Conservation (phyloP, 768 basidiomycete species). For the Imleria badia region DNA sequence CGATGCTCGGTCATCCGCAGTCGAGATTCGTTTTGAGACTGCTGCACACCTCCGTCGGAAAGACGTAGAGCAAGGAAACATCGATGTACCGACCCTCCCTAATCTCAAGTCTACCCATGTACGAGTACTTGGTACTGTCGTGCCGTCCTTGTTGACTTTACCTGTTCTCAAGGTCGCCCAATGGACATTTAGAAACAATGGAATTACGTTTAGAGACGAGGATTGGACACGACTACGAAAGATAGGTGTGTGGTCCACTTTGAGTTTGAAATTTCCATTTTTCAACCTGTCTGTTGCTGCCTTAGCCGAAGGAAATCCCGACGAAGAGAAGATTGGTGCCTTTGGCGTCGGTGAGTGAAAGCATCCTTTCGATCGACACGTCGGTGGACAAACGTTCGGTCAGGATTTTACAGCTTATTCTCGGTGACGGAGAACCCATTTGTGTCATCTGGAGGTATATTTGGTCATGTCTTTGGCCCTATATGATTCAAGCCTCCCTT, state of each 20-base stretch:
- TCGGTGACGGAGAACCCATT: slow-evolving; percentile 83
- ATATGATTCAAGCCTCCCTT: slow-evolving; percentile 1
- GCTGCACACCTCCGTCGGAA: slow-evolving; percentile 40
- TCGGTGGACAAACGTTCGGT: not conserved
- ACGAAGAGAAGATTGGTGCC: slow-evolving; percentile 27
- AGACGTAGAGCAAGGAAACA: slow-evolving; percentile 4
- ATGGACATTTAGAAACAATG: slow-evolving; percentile 90
- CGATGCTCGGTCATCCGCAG: slow-evolving; percentile 75
- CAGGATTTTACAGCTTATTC: slow-evolving; percentile 78
- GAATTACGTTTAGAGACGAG: slow-evolving; percentile 64
- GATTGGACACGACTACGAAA: not conserved
- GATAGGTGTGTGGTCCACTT: not conserved
- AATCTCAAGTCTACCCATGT: slow-evolving; percentile 66
- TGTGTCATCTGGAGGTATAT: slow-evolving; percentile 73
- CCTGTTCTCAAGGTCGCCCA: slow-evolving; percentile 54
- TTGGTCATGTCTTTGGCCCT: slow-evolving; percentile 10
- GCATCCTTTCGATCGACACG: not conserved
- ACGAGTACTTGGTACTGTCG: slow-evolving; percentile 17
- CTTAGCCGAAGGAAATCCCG: slow-evolving; percentile 26
- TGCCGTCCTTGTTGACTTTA: not conserved
- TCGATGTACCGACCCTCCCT: slow-evolving; percentile 39
- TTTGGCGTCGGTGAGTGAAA: slow-evolving; percentile 24
- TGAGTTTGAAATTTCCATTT: not conserved
- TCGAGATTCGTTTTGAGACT: slow-evolving; percentile 81
- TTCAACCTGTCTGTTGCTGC: not conserved